phyloP scores from a whole-genome alignment of 306 rosid genomes.

The Morella rubra region DNA sequence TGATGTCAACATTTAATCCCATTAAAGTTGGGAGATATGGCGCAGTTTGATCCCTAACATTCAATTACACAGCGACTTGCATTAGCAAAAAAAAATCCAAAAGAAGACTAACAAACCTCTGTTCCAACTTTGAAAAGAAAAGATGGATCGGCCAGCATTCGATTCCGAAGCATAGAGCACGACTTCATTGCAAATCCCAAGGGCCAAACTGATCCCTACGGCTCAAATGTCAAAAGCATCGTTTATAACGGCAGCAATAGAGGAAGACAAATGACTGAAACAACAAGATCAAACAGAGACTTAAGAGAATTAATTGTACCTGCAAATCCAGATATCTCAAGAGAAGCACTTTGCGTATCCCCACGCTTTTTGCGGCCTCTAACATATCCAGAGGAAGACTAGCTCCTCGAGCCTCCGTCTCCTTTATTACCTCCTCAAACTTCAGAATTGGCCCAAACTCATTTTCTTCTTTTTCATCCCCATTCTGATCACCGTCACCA shows the following conservation, averaged over 20 bases:
- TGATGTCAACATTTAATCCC: constrained; percentile 1
- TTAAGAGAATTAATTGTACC: constrained; percentile 26
- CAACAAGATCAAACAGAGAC: not conserved
- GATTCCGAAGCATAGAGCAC: constrained; percentile 70
- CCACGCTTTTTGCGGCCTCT: constrained; percentile 69
- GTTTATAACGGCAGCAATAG: constrained; percentile 5
- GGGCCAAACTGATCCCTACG: constrained; percentile 76
- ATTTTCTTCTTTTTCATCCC: constrained; percentile 37
- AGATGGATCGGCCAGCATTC: constrained; percentile 89
- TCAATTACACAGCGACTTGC: constrained; percentile 10
- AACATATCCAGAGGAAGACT: constrained; percentile 69
- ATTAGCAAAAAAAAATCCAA: constrained; percentile 1
- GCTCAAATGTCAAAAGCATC: constrained; percentile 24
- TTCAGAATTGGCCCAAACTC: constrained; percentile 74
- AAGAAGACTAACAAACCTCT: constrained; percentile 67
- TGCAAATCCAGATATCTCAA: constrained; percentile 70
- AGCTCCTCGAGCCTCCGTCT: constrained; percentile 64
- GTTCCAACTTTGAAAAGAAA: constrained; percentile 91
- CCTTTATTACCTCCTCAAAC: constrained; percentile 66
- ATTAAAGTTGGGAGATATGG: constrained; percentile 6
- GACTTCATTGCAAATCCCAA: constrained; percentile 73
- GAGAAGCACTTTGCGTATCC: constrained; percentile 71
- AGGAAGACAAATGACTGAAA: not conserved
- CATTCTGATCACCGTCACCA: constrained; percentile 33
- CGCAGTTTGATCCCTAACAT: constrained; percentile 2